Evolutionary conservation across 2,329 filamentous ascomycete species (phyloP), one percentile per base, ranked within the genome.

Genomic region (Cladosporium sp.): DNA sequence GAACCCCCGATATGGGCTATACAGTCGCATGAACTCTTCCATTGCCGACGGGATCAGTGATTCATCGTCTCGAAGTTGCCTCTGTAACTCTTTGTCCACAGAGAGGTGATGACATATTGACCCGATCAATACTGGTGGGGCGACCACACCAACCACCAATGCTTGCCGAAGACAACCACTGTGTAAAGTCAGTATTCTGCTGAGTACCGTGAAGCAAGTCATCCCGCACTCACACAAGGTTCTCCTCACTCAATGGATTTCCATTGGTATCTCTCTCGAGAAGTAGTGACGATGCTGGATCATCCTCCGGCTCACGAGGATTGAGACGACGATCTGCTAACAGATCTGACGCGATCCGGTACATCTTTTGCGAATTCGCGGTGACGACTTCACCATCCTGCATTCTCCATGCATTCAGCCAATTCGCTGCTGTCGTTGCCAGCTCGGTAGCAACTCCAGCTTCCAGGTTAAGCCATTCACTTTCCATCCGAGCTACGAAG

Each of bases 371-470:
- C 21, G 54, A 57, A n/a, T 57, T 57, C 14, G 21, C 23, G 10
- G 54, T 57, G 11, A 57, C 54, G 5, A 36, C 54, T 26, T 57
- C 54, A 2, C 54, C 54, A 13, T 57, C 13, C 32, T 57, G 54
- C 54, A 57, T 57, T 18, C 54, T 39, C 54, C 54, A 57, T 34
- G 54, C 54, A 57, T 57, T 57, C n/a, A 57, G 32, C 54, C 54
- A 57, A 14, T 32, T 57, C 18, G 54, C 54, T 25, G 54, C 54
- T 8, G 54, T 57, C 11, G 54, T 57, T 16, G 54, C 54, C 21
- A 57, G 32, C 10, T 39, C 54, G 6, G 28, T 39, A 5, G 54
- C 54, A 16, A 57, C 32, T 16, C 32, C 54, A 6, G 30, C n/a
- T 36, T 57, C 54, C 13, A 57, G 54, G 32, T 57, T 57, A 4